These are phyloP conservation scores for Sphaerobolus stellatus DNA, from an alignment of 1,284 basidiomycete genomes.

Conservation along the genomic window DNA sequence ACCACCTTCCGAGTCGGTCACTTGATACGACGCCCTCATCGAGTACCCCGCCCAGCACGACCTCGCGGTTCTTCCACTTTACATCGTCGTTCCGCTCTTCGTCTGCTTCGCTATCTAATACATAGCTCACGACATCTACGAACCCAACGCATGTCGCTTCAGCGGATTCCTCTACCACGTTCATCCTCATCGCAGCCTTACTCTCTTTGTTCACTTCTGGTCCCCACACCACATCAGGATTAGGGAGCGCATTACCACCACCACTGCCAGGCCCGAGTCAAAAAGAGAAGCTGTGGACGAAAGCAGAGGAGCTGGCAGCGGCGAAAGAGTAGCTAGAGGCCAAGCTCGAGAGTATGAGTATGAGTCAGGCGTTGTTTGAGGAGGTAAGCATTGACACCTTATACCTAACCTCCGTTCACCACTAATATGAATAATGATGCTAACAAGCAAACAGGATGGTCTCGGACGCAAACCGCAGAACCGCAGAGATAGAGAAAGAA, in stretches of 20 bases:
- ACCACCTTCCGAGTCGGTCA: neutral
- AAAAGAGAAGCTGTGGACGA: slow-evolving; percentile 51
- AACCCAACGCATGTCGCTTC: slow-evolving; percentile 27
- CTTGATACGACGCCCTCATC: neutral
- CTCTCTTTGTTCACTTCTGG: neutral
- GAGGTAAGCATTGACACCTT: slow-evolving; percentile 65
- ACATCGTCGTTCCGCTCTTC: neutral
- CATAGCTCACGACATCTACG: neutral
- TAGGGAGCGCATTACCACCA: too few relatives aligned
- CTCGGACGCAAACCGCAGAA: slow-evolving; percentile 70
- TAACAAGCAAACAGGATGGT: slow-evolving; percentile 91
- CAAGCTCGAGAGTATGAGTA: slow-evolving; percentile 77
- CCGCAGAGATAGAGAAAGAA: slow-evolving; percentile 77
- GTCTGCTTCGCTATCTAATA: neutral
- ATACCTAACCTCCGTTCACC: too few relatives aligned
- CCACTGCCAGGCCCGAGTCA: slow-evolving; percentile 27
- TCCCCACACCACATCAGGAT: too few relatives aligned
- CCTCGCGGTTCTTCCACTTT: too few relatives aligned
- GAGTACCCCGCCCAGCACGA: neutral
- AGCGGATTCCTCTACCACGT: slow-evolving; percentile 65
- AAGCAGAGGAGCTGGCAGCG: slow-evolving; percentile 50
- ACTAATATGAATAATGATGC: neutral
- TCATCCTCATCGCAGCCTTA: slow-evolving; percentile 38
- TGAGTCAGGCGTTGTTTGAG: slow-evolving; percentile 86
- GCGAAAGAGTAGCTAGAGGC: slow-evolving; percentile 31